Evolutionary conservation across 345 rosid genomes (phyloP), one percentile per base, ranked within the genome.

Genomic region (Hirschfeldia incana): DNA sequence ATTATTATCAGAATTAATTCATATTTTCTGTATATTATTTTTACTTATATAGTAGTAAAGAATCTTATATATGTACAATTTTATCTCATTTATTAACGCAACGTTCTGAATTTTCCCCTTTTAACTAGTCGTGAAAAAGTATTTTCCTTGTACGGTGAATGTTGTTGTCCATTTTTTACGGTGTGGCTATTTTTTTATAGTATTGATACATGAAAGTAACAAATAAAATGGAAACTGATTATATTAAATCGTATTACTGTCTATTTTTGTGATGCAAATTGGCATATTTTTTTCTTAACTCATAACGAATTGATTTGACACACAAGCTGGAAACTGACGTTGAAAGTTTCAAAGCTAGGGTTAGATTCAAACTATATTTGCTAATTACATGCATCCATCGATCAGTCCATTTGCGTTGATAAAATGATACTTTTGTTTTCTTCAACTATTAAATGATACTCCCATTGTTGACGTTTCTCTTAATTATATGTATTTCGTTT

Each of bases 31-130:
- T 65, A 32, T 9, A 7, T 74, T 0, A 8, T 26, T 16, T 11
- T 69, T 42, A 42, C 59, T 65, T 36, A 53, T 27, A 17, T 26
- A 37, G 26, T 16, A 5, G 11, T 5, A 58, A 58, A 58, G 63
- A 58, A 26, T 58, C 63, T 58, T 58, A 65, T 51, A 65, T 51
- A 72, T 15, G 0, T 65, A 75, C 53, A 70, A 3, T 55, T 75
- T 37, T 29, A 36, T 80, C 28, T 70, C 80, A 71, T 77, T 77
- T 70, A 68, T 51, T 74, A 51, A 29, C 78, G 10, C 71, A 79
- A 74, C 78, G 71, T 74, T 74, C 82, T 33, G 66, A 79, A 69
- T 79, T 79, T 73, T 73, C 75, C 71, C 4, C 69, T 80, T 79
- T 74, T 74, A 74, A 74, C 79, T 42, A 33, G 72, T 80, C 83